A percentile compares a stretch with the other conserved stretches of the same genome.
Evolutionary conservation across 73 alveolate species (phyloP).

Genomic region (Paramecium pentaurelia): DNA sequence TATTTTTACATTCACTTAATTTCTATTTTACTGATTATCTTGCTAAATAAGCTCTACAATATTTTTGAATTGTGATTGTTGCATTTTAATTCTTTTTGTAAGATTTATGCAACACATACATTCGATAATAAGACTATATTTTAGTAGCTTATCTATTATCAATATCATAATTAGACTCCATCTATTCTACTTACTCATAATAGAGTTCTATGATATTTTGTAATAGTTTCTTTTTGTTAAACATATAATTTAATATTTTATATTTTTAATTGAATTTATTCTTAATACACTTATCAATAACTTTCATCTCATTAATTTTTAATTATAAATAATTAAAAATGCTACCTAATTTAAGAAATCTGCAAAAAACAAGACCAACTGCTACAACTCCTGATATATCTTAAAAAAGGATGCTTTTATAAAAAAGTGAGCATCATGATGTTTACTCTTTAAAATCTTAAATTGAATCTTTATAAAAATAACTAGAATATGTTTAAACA

Average conservation of each 20-base stretch:
- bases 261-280: neutral
- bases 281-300: neutral
- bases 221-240: neutral
- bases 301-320: neutral
- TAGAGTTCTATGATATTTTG: neutral
- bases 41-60: conserved; percentile 54
- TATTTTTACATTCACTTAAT: neutral
- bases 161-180: conserved; percentile 44
- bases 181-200: conserved; percentile 36
- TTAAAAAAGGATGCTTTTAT: neutral
- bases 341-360: conserved; percentile 9
- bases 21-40: neutral
- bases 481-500: neutral
- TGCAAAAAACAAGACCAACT: neutral
- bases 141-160: conserved; percentile 40
- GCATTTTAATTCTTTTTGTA: conserved; percentile 17
- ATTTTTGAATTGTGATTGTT: conserved; percentile 56
- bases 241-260: neutral
- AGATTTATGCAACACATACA: conserved; percentile 54
- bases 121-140: conserved; percentile 41
- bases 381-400: neutral
- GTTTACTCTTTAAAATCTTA: neutral
- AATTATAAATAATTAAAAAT: neutral
- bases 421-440: neutral
- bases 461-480: neutral